Evolutionary conservation across 208 protist species (phyloP).

Genomic region (Trypanosoma cruzi): DNA sequence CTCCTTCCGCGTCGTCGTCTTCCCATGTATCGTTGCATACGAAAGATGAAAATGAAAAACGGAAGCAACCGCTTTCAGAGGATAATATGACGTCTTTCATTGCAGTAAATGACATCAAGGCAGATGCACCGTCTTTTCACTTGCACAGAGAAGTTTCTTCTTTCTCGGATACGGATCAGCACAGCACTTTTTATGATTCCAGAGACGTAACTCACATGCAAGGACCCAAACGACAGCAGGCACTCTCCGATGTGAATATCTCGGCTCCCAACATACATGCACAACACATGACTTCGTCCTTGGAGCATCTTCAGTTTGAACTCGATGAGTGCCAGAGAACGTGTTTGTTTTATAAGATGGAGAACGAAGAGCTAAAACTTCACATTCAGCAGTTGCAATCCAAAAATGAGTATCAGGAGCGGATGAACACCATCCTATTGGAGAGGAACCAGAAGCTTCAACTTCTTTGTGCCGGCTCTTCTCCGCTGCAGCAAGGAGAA

Average conservation of each 20-base stretch:
- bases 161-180: background rate
- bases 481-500: background rate
- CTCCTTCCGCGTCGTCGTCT: background rate
- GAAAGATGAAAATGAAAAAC: background rate
- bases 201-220: background rate
- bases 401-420: background rate
- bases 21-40: background rate
- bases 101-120: background rate
- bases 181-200: background rate
- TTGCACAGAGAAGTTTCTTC: background rate
- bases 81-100: background rate
- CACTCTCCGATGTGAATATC: background rate
- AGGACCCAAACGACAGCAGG: background rate
- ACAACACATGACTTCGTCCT: background rate
- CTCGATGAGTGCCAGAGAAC: slow-evolving; percentile 8
- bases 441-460: background rate
- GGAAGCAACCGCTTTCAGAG: background rate
- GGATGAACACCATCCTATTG: slow-evolving; percentile 9
- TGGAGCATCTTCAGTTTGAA: slow-evolving; percentile 16
- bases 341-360: slow-evolving; percentile 19
- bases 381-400: slow-evolving; percentile 14
- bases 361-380: slow-evolving; percentile 16
- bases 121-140: background rate
- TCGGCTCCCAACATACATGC: background rate
- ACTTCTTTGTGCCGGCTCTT: background rate